These are phyloP conservation scores for Aspergillus nanangensis DNA, from an alignment of 495 filamentous ascomycete species.

Conservation along the genomic window DNA sequence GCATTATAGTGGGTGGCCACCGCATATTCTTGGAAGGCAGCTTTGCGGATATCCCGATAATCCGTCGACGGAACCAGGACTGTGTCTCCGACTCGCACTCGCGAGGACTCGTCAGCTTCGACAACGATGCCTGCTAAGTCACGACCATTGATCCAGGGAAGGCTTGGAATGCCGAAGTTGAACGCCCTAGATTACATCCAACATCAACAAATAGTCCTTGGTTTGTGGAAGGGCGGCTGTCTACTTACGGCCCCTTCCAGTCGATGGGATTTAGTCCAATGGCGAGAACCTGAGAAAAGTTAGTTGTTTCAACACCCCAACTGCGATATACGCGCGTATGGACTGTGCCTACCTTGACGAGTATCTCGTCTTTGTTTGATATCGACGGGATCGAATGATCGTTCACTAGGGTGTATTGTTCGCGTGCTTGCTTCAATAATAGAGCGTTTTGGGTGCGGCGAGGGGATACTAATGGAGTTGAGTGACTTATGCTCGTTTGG, in stretches of 20 bases:
- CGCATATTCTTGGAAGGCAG: slow-evolving; percentile 65
- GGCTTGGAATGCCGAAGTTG: slow-evolving; percentile 58
- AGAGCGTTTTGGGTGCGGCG: slow-evolving; percentile 26
- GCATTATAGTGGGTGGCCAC: slow-evolving; percentile 60
- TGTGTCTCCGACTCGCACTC: slow-evolving; percentile 49
- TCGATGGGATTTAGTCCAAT: slow-evolving; percentile 70
- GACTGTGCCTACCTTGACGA: slow-evolving; percentile 42
- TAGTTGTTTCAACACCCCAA: no score
- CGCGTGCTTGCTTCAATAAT: slow-evolving; percentile 28
- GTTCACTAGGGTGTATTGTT: slow-evolving; percentile 37
- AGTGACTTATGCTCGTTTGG: no score
- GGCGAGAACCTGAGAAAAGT: slow-evolving; percentile 34
- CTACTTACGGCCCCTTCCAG: slow-evolving; percentile 66
- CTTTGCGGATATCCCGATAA: slow-evolving; percentile 65
- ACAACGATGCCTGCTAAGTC: slow-evolving; percentile 59
- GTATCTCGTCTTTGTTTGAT: slow-evolving; percentile 44
- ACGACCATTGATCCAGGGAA: slow-evolving; percentile 64
- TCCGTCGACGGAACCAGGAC: slow-evolving; percentile 65
- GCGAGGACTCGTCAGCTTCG: slow-evolving; percentile 36
- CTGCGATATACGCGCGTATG: no score
- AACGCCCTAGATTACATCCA: slow-evolving; percentile 42
- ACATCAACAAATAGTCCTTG: not conserved
- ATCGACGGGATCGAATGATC: slow-evolving; percentile 47
- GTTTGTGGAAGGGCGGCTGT: not conserved
- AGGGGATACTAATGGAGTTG: no score